Evolutionary conservation across 768 basidiomycete genomes (phyloP).

Genomic region (Calocybe gangraenosa): DNA sequence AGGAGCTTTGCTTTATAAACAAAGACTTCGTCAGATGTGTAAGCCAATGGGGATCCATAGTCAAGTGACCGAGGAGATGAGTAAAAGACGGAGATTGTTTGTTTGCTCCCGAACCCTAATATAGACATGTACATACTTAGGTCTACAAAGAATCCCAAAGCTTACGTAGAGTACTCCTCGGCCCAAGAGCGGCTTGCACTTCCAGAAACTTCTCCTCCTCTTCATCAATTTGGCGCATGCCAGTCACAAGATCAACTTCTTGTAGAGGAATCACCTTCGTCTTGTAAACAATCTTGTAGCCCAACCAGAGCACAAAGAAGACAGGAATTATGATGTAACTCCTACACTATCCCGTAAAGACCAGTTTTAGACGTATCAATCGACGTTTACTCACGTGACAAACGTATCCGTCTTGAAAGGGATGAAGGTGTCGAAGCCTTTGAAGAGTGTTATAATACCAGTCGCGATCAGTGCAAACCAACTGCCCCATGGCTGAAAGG

Average conservation of each 20-base stretch:
- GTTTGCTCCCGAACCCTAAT: too few species aligned
- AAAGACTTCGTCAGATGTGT: too few species aligned
- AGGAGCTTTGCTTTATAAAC: too few species aligned
- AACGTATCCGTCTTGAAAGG: slow-evolving; percentile 54
- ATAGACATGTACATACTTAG: too few species aligned
- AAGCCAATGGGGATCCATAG: too few species aligned
- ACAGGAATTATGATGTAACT: slow-evolving; percentile 41
- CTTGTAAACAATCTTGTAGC: slow-evolving; percentile 34
- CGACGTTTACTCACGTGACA: slow-evolving; percentile 42
- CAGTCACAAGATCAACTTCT: slow-evolving; percentile 58
- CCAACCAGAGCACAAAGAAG: slow-evolving; percentile 35
- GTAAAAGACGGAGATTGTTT: too few species aligned
- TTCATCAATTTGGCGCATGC: slow-evolving; percentile 56
- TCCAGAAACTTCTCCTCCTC: slow-evolving; percentile 52
- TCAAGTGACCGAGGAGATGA: too few species aligned
- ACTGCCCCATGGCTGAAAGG: slow-evolving; percentile 60
- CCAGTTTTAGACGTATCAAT: too few species aligned
- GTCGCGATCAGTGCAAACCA: slow-evolving; percentile 56
- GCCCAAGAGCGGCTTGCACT: slow-evolving; percentile 38
- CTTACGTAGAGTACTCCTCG: slow-evolving; percentile 21
- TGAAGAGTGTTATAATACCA: slow-evolving; percentile 52
- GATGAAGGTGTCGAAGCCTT: slow-evolving; percentile 49
- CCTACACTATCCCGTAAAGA: slow-evolving; percentile 18
- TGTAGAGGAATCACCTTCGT: slow-evolving; percentile 37
- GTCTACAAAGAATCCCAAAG: slow-evolving; percentile 38